Percentiles rank a stretch among this genome's conserved stretches.
These are phyloP conservation scores for Colletotrichum tropicale DNA, from an alignment of 2,329 filamentous ascomycete species.

Conservation along the genomic window DNA sequence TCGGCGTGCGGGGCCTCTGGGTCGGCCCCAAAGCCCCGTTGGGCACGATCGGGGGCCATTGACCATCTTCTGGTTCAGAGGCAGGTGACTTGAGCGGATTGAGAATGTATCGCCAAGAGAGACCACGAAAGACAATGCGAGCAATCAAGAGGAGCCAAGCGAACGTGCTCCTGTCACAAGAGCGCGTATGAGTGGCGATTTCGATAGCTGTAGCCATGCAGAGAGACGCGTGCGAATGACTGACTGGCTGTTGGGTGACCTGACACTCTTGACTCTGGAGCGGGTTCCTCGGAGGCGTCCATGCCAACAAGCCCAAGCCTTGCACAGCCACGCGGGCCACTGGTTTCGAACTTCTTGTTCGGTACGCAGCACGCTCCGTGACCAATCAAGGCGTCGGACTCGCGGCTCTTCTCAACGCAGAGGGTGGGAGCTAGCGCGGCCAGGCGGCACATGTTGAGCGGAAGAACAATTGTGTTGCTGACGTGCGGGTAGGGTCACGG, in stretches of 20 bases:
- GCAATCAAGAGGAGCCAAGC: background rate
- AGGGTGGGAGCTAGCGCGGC: background rate
- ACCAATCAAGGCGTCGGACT: background rate
- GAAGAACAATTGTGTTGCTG: background rate
- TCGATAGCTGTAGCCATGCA: background rate
- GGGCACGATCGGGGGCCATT: background rate
- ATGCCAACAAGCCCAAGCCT: background rate
- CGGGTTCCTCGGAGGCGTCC: background rate
- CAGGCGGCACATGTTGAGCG: background rate
- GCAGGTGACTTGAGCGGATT: background rate
- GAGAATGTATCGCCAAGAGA: background rate
- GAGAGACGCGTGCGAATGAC: background rate
- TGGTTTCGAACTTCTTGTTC: background rate
- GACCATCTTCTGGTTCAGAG: background rate
- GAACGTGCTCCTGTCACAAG: background rate
- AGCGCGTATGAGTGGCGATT: constrained; percentile 4
- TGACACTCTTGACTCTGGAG: background rate
- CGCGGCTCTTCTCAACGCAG: background rate
- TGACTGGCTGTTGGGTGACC: background rate
- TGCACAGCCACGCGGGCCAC: constrained; percentile 12
- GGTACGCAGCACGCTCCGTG: background rate
- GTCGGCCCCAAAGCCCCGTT: background rate
- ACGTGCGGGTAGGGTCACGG: background rate
- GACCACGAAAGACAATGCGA: background rate
- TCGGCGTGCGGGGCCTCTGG: background rate